Evolutionary conservation across 108 stramenopile genomes (phyloP).

Genomic region (Poteriospumella lacustris): DNA sequence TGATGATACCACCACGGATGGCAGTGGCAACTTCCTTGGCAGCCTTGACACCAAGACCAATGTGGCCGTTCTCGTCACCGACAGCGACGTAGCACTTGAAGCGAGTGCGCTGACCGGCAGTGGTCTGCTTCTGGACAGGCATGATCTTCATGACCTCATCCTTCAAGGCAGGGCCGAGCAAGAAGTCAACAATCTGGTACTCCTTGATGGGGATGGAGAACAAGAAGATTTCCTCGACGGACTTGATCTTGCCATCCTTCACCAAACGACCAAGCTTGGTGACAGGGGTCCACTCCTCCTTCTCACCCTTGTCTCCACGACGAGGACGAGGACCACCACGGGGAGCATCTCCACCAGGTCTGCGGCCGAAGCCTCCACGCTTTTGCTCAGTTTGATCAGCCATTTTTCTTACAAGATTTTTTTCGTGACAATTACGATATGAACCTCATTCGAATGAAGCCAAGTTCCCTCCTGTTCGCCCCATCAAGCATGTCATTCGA

Average conservation of each 20-base stretch:
- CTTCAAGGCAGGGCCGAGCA: slow-evolving; percentile 85
- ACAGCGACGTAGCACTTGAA: slow-evolving; percentile 99
- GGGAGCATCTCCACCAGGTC: background rate
- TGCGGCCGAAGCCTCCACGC: too few species aligned
- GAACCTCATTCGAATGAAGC: too few species aligned
- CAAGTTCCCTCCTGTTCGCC: too few species aligned
- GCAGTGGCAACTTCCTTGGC: slow-evolving; percentile 96
- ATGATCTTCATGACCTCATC: slow-evolving; percentile 69
- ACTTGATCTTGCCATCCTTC: slow-evolving; percentile 95
- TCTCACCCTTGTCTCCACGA: slow-evolving; percentile 1
- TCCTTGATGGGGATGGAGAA: slow-evolving; percentile 99
- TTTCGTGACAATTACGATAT: too few species aligned
- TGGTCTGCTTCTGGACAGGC: slow-evolving; percentile 73
- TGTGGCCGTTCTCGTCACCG: slow-evolving; percentile 91
- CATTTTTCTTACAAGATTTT: too few species aligned
- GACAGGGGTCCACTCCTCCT: slow-evolving; percentile 70
- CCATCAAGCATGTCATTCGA: too few species aligned
- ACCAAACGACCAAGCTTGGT: slow-evolving; percentile 99
- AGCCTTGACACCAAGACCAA: slow-evolving; percentile 99
- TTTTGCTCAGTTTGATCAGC: too few species aligned
- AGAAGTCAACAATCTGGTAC: slow-evolving; percentile 96
- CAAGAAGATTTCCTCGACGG: slow-evolving; percentile 98
- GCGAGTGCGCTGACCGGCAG: slow-evolving; percentile 98
- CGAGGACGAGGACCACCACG: background rate
- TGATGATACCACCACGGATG: slow-evolving; percentile 96